A percentile compares a stretch with the other conserved stretches of the same genome.
These are phyloP conservation scores for Caloboletus firmus DNA, from an alignment of 1,284 basidiomycete genomes.

Conservation along the genomic window DNA sequence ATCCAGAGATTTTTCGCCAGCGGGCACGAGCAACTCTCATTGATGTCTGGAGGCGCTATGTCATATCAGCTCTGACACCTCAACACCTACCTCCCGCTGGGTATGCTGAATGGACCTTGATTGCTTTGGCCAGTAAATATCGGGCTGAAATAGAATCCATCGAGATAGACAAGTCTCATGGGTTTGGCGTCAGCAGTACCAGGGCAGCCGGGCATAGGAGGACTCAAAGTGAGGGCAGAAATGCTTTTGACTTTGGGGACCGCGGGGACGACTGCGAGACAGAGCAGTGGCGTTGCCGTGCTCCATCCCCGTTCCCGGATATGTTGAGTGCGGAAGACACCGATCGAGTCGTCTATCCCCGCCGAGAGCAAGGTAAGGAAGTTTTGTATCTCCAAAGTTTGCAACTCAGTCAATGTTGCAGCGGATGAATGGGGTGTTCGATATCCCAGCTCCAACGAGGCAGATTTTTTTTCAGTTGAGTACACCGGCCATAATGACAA, in stretches of 20 bases:
- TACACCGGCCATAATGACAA: conserved; percentile 27
- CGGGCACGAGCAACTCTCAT: conserved; percentile 74
- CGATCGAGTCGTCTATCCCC: conserved; percentile 33
- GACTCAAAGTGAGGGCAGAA: conserved; percentile 30
- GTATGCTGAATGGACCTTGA: conserved; percentile 31
- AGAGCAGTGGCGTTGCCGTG: conserved; percentile 17
- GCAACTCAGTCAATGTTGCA: conserved; percentile 15
- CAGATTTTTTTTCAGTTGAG: conserved; percentile 28
- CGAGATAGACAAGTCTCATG: conserved; percentile 1
- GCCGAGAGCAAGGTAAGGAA: conserved; percentile 23
- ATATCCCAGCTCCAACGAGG: conserved; percentile 11
- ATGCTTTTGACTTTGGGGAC: conserved; percentile 33
- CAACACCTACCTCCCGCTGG: conserved; percentile 31
- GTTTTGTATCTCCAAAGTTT: neutral
- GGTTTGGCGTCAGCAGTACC: neutral
- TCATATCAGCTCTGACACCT: conserved; percentile 50
- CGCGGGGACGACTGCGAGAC: conserved; percentile 14
- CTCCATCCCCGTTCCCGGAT: conserved; percentile 27
- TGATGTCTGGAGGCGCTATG: conserved; percentile 70
- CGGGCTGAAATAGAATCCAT: conserved; percentile 25
- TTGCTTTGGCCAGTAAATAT: conserved; percentile 18
- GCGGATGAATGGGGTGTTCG: conserved; percentile 36
- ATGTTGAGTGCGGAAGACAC: conserved; percentile 16
- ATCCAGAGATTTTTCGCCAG: conserved; percentile 51
- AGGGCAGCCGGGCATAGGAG: conserved; percentile 17